Conservation (phyloP, 768 basidiomycete genomes). For the Suillus alpinus region DNA sequence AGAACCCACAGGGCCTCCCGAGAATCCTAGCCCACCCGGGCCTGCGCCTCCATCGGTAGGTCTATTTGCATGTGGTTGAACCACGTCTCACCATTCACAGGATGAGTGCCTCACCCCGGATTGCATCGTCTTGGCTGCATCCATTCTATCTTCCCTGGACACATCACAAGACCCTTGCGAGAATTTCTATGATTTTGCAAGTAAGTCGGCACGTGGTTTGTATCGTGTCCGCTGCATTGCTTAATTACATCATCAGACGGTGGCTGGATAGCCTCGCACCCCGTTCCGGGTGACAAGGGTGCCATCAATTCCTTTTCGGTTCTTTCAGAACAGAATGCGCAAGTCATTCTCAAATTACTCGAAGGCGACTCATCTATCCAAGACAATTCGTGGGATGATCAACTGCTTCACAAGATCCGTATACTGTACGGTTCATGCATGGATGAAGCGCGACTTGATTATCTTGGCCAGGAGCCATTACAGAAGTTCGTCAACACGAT, state of each 20-base stretch:
- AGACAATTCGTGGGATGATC: constrained; percentile 45
- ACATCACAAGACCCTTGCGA: constrained; percentile 88
- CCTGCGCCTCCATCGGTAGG: constrained; percentile 50
- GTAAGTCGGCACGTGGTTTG: constrained; percentile 45
- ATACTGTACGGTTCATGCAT: constrained; percentile 79
- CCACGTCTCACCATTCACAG: constrained; percentile 32
- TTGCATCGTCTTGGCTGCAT: constrained; percentile 82
- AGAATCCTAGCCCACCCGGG: constrained; percentile 48
- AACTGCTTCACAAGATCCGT: constrained; percentile 62
- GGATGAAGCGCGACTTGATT: constrained; percentile 74
- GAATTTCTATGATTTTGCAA: constrained; percentile 90
- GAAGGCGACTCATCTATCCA: constrained; percentile 41
- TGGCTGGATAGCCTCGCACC: constrained; percentile 82
- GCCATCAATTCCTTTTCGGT: constrained; percentile 69
- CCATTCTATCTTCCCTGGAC: constrained; percentile 80
- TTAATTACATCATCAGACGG: constrained; percentile 51
- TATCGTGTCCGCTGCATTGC: constrained; percentile 5
- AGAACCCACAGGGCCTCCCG: constrained; percentile 40
- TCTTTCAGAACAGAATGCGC: constrained; percentile 72
- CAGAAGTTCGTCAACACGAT: constrained; percentile 63
- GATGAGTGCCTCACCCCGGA: constrained; percentile 69
- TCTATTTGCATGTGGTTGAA: background rate
- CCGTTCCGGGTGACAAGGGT: constrained; percentile 84
- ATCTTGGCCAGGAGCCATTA: constrained; percentile 70
- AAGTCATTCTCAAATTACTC: constrained; percentile 71